Percentiles rank a stretch among this genome's conserved stretches.
Conservation (phyloP, 768 basidiomycete genomes). For the Calocera viscosa region DNA sequence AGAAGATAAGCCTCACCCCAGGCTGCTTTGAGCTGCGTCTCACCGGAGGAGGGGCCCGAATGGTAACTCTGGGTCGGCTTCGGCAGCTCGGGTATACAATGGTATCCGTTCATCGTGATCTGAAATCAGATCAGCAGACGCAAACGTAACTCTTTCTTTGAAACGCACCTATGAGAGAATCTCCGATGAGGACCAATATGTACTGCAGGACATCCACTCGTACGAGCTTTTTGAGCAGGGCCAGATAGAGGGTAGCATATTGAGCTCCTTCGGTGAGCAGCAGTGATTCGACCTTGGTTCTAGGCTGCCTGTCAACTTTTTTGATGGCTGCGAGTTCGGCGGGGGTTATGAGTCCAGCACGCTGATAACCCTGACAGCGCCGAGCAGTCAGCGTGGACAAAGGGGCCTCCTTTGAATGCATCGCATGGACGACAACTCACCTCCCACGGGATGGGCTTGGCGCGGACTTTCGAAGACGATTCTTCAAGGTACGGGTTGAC, state of each 20-base stretch:
- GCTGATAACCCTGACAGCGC: slow-evolving; percentile 69
- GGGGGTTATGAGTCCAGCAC: slow-evolving; percentile 74
- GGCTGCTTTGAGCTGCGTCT: slow-evolving; percentile 14
- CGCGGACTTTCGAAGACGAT: slow-evolving; percentile 70
- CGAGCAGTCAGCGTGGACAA: neutral
- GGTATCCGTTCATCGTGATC: slow-evolving; percentile 81
- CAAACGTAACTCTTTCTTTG: neutral
- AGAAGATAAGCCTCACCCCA: slow-evolving; percentile 14
- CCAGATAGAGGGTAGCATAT: slow-evolving; percentile 82
- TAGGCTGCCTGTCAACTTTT: slow-evolving; percentile 73
- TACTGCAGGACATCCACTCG: slow-evolving; percentile 79
- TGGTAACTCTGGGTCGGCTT: slow-evolving; percentile 66
- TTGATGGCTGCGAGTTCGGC: slow-evolving; percentile 84
- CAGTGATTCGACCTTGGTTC: slow-evolving; percentile 58
- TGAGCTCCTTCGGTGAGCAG: slow-evolving; percentile 68
- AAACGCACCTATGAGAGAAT: slow-evolving; percentile 64
- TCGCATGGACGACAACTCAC: slow-evolving; percentile 34
- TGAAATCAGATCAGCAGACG: slow-evolving; percentile 22
- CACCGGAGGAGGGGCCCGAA: slow-evolving; percentile 69
- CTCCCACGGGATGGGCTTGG: slow-evolving; percentile 95
- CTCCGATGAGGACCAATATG: slow-evolving; percentile 74
- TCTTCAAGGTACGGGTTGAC: slow-evolving; percentile 80
- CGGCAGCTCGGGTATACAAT: slow-evolving; percentile 50
- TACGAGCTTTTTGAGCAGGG: slow-evolving; percentile 74
- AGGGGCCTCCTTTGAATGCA: too few relatives aligned